A percentile compares a stretch with the other conserved stretches of the same genome.
Evolutionary conservation across 306 rosid genomes (phyloP).

Genomic region (Prunus kanzakura): DNA sequence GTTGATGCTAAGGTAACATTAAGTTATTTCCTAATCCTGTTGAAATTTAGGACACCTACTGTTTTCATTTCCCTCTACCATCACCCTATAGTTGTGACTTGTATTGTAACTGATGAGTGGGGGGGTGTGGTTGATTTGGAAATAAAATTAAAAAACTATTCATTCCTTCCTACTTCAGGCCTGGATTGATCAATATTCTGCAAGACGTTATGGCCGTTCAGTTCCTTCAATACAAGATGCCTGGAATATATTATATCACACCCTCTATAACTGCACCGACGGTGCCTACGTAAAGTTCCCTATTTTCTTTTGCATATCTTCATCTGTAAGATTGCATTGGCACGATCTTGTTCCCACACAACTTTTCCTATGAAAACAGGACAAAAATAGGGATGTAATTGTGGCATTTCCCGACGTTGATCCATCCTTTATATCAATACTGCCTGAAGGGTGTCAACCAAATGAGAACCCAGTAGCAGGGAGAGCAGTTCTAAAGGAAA

Average conservation of each 20-base stretch:
- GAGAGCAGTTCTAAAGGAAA: constrained; percentile 27
- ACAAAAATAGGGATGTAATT: constrained; percentile 86
- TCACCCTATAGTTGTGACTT: background rate
- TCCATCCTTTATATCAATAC: constrained; percentile 58
- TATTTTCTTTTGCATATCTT: background rate
- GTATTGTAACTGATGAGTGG: background rate
- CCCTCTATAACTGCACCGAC: constrained; percentile 84
- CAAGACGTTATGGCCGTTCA: constrained; percentile 66
- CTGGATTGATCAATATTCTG: constrained; percentile 74
- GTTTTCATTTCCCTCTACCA: background rate
- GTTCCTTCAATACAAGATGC: constrained; percentile 68
- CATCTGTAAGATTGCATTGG: background rate
- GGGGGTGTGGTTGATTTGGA: background rate
- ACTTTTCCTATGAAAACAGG: constrained; percentile 44
- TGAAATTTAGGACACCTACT: background rate
- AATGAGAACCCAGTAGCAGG: constrained; percentile 31
- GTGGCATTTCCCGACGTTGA: constrained; percentile 84
- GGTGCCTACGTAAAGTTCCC: constrained; percentile 76
- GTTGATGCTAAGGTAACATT: constrained; percentile 61
- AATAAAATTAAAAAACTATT: background rate
- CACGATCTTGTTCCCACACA: background rate
- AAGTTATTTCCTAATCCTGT: background rate
- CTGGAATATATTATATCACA: constrained; percentile 74
- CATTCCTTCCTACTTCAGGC: constrained; percentile 41
- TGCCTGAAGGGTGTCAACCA: constrained; percentile 14